Base-by-base conservation (phyloP, 2,329 filamentous ascomycete species). In the Elsinoe ampelina region DNA sequence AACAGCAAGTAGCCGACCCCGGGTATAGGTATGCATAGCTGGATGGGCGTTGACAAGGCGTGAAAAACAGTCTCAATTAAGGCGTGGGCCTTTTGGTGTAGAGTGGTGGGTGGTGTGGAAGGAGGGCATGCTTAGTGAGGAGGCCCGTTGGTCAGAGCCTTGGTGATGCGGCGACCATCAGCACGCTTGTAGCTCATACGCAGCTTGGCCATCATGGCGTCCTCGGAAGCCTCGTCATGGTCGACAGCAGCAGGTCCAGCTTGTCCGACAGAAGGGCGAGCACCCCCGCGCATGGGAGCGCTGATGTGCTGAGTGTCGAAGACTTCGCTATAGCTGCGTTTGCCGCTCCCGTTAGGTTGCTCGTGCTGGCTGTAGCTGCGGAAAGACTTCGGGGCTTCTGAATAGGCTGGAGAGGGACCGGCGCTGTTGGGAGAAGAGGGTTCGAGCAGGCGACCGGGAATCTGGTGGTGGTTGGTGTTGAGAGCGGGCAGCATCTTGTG, bases 151-250 rank as follows among this genome's bases (percentile, higher is more conserved):
- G 65, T 64, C 5, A 68, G 60, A 30, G 62, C 59, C 22, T 65
- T 61, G 26, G 61, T 59, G 39, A 66, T 64, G 17, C 72, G 55
- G 8, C 63, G 60, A 26, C 75, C 75, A 59, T 77, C 73, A 39
- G 75, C 75, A 36, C 75, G 70, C 41, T 73, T 69, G 61, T 77
- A 77, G 60, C 68, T 71, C 73, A 77, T 75, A 41, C 54, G 70
- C 65, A 57, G 65, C 60, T 43, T 67, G 62, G 51, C 71, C 64
- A 68, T 69, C 65, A 48, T 68, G 61, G 60, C 58, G 22, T 63
- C 61, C 35, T 61, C 62, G n/a, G 59, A 58, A 3, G 55, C 56
- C 38, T 63, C 59, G 35, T 63, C 63, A 57, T 74, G 72, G 11
- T 69, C 68, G 7, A 57, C 19, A 13, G 55, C 55, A 1, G 41